A percentile compares a stretch with the other conserved stretches of the same genome.
phyloP scores from a whole-genome alignment of 2,329 filamentous ascomycete genomes.

The Pseudocercospora fijiensis region DNA sequence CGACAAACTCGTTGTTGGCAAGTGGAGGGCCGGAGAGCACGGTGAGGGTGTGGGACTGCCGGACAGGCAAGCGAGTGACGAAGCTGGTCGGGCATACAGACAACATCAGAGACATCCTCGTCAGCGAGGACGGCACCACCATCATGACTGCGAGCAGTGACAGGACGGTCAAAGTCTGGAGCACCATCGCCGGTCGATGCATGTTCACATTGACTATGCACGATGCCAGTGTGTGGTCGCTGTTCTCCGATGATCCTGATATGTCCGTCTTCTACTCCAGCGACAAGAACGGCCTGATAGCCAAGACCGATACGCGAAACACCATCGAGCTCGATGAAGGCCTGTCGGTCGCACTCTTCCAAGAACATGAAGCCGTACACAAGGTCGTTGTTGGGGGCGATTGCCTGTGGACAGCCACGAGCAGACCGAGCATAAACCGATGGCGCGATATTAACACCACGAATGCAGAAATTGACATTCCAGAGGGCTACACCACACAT shows the following conservation, averaged over 20 bases:
- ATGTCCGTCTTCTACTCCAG: conserved; percentile 91
- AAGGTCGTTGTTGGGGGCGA: conserved; percentile 64
- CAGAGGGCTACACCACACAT: conserved; percentile 46
- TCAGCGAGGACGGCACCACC: conserved; percentile 84
- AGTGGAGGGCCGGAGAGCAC: conserved; percentile 93
- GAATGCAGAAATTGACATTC: conserved; percentile 63
- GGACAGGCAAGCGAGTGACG: conserved; percentile 83
- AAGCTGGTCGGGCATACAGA: conserved; percentile 97
- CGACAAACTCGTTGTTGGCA: conserved; percentile 76
- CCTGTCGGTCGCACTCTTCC: conserved; percentile 81
- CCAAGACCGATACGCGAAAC: conserved; percentile 87
- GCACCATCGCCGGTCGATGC: conserved; percentile 87
- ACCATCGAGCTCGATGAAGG: conserved; percentile 80
- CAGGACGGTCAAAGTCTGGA: conserved; percentile 98
- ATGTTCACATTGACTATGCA: conserved; percentile 99
- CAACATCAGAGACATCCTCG: conserved; percentile 85
- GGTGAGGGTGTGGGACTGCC: conserved; percentile 87
- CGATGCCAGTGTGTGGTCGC: conserved; percentile 94
- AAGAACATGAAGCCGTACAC: conserved; percentile 82
- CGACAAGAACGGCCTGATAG: conserved; percentile 88
- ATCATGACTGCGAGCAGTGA: conserved; percentile 94
- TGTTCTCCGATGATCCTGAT: conserved; percentile 83
- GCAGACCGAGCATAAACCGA: conserved; percentile 86
- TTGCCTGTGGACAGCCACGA: conserved; percentile 86
- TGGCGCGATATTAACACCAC: conserved; percentile 85